These are phyloP conservation scores for Zopfia rhizophila DNA, from an alignment of 2,329 filamentous ascomycete species.

Conservation along the genomic window DNA sequence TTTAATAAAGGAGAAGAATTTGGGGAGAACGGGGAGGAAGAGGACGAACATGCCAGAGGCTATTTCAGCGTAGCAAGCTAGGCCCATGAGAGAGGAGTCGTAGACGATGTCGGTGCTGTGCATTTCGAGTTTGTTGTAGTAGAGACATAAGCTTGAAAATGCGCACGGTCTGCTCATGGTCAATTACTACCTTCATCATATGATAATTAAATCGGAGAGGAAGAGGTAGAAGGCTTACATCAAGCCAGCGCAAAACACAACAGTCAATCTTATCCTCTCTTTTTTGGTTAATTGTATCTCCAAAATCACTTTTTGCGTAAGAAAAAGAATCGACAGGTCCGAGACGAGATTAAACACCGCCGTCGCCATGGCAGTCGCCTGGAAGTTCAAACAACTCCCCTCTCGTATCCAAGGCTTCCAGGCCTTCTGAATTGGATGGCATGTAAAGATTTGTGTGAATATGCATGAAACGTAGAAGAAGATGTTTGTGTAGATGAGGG, in stretches of 20 bases:
- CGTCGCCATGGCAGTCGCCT: conserved; percentile 16
- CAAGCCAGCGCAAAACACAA: conserved; percentile 26
- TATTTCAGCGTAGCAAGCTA: conserved; percentile 29
- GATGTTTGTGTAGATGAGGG: conserved; percentile 17
- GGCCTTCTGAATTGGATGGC: conserved; percentile 18
- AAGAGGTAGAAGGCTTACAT: conserved; percentile 12
- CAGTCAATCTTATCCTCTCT: conserved; percentile 18
- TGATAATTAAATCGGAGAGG: not conserved
- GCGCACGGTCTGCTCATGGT: conserved; percentile 21
- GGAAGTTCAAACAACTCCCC: conserved; percentile 21
- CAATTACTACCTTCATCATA: not conserved
- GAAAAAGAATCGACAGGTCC: conserved; percentile 20
- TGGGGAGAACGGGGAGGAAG: conserved; percentile 26
- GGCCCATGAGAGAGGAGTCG: conserved; percentile 19
- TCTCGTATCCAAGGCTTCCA: conserved; percentile 25
- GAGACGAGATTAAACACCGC: conserved; percentile 20
- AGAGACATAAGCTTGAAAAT: conserved; percentile 25
- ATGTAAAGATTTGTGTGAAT: conserved; percentile 24
- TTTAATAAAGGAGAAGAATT: conserved; percentile 23
- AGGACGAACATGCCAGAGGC: conserved; percentile 29
- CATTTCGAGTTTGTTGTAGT: conserved; percentile 21
- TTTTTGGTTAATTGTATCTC: conserved; percentile 15
- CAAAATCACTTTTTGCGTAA: conserved; percentile 27
- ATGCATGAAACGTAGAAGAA: conserved; percentile 18
- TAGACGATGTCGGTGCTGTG: conserved; percentile 15